These are phyloP conservation scores for Penicillium longicatenatum DNA, from an alignment of 495 filamentous ascomycete species.

Conservation along the genomic window DNA sequence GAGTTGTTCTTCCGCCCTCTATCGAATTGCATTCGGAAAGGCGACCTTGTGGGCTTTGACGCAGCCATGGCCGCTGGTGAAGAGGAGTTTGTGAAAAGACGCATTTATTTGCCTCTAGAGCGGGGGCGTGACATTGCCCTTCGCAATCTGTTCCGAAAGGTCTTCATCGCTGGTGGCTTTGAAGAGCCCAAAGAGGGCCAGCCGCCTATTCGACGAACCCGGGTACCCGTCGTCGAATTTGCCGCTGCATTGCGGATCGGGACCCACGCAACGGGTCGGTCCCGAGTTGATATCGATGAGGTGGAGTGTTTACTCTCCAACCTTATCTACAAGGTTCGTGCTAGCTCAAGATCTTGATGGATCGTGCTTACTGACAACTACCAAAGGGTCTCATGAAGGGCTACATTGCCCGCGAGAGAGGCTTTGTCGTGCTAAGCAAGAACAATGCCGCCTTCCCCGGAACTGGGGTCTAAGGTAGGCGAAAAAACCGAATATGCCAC, in stretches of 20 bases:
- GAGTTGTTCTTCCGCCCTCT: constrained; percentile 78
- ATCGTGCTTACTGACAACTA: not conserved
- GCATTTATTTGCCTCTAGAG: constrained; percentile 93
- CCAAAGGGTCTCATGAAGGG: constrained; percentile 90
- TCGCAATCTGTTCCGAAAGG: constrained; percentile 86
- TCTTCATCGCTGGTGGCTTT: constrained; percentile 79
- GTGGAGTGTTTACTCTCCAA: constrained; percentile 94
- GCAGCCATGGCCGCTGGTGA: constrained; percentile 76
- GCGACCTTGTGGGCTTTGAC: constrained; percentile 84
- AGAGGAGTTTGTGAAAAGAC: constrained; percentile 87
- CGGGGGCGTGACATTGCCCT: constrained; percentile 87
- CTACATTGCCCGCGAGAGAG: constrained; percentile 89
- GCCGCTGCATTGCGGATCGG: constrained; percentile 61
- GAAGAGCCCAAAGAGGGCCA: constrained; percentile 70
- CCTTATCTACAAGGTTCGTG: constrained; percentile 92
- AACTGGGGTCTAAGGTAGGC: constrained; percentile 69
- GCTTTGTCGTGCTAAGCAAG: constrained; percentile 89
- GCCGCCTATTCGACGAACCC: constrained; percentile 64
- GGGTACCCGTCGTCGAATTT: constrained; percentile 82
- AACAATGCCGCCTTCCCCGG: constrained; percentile 84
- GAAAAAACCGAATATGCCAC: not conserved
- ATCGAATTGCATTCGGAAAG: constrained; percentile 71
- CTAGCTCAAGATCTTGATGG: not conserved
- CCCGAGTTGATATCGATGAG: constrained; percentile 80
- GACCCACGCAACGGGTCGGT: constrained; percentile 54